A percentile compares a stretch with the other conserved stretches of the same genome.
phyloP scores from a whole-genome alignment of 495 filamentous ascomycete species.

The Peziza echinospora region DNA sequence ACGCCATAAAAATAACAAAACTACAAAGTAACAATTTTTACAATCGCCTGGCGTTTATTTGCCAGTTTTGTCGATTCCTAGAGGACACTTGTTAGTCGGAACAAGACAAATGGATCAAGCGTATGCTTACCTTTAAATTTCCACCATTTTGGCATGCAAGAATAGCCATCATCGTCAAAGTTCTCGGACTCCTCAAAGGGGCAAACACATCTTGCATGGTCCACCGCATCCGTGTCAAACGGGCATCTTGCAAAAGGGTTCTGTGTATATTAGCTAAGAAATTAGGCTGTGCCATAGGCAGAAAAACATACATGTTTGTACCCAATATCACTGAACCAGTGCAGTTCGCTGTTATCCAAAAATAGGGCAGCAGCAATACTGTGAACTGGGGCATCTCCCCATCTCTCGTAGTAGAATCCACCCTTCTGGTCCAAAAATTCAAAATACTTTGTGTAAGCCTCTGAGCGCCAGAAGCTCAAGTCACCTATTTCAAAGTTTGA shows the following conservation, averaged over 20 bases:
- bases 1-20: too few relatives aligned
- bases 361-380: constrained; percentile 30
- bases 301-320: too few relatives aligned
- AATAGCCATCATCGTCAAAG: constrained; percentile 14
- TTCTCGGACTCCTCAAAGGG: constrained; percentile 13
- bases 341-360: constrained; percentile 26
- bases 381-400: constrained; percentile 36
- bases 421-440: constrained; percentile 26
- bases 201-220: constrained; percentile 14
- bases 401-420: constrained; percentile 35
- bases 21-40: too few relatives aligned
- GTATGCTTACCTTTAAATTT: constrained; percentile 12
- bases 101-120: too few relatives aligned
- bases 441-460: constrained; percentile 28
- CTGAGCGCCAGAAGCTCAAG: constrained; percentile 30
- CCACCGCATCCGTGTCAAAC: constrained; percentile 11
- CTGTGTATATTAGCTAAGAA: too few relatives aligned
- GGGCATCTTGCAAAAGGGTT: constrained; percentile 23
- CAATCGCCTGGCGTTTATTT: too few relatives aligned
- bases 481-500: constrained; percentile 36
- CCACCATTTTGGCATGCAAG: constrained; percentile 16
- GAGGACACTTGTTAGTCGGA: too few relatives aligned
- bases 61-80: too few relatives aligned
- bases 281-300: too few relatives aligned
- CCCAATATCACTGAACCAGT: constrained; percentile 33